Evolutionary conservation across 257 asterid genomes (phyloP), one percentile per base, ranked within the genome.

Genomic region (Phtheirospermum japonicum): DNA sequence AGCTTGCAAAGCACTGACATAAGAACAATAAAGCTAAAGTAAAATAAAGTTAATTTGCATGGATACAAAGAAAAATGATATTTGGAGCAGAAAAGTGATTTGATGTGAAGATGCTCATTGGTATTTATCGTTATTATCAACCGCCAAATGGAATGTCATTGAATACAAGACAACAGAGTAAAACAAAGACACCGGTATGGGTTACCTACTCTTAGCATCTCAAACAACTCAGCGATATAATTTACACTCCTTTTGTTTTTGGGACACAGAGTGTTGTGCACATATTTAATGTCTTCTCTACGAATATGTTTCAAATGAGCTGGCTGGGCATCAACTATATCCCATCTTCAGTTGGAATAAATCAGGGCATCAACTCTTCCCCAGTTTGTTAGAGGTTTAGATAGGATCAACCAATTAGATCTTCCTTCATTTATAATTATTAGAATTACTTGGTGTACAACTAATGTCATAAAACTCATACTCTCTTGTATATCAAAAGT

Each of bases 1-100:
- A 37, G 34, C 34, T 28, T 17, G 40, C 52, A 42, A 69, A 56
- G 54, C 54, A 43, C 34, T 28, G 64, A 63, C 52, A 63, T 62
- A 69, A 32, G 46, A 67, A 51, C 31, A 65, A 54, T 59, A 31
- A 37, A 54, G 17, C 10, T 14, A 40, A 64, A 12, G 23, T 32
- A 59, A 19, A 37, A 17, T 37, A 61, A 40, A 34, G 53, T 53
- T 54, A 18, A 18, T 59, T 33, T 31, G 11, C 19, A 61, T 59
- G 18, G 46, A 23, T 23, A 23, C 4, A 53, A 55, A 36, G 52
- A 49, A 28, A 12, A 5, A 34, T 16, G 8, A 16, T 48, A 60
- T 39, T 10, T 34, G 11, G 18, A 19, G 51, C 36, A 18, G 9
- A 7, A 37, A 37, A 7, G 28, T 43, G 55, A 40, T 33, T 67